These are phyloP conservation scores for Crotalaria pallida DNA, from an alignment of 306 rosid genomes.

Conservation along the genomic window DNA sequence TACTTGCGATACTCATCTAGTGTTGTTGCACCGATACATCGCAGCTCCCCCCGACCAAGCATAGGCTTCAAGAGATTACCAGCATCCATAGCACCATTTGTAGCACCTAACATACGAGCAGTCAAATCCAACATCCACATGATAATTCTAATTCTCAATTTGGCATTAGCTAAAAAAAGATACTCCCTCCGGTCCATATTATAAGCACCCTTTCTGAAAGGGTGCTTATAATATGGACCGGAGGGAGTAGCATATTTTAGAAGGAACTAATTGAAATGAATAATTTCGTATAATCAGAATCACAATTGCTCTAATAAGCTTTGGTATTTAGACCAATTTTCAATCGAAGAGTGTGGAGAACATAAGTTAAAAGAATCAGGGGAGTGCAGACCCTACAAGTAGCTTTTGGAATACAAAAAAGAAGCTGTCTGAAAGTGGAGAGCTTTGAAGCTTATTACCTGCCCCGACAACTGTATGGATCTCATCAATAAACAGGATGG, in stretches of 20 bases:
- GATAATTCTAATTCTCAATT: not conserved
- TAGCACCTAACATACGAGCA: slow-evolving; percentile 50
- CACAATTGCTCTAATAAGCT: not conserved
- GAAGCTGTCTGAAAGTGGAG: not conserved
- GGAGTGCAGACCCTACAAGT: not conserved
- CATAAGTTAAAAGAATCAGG: not conserved
- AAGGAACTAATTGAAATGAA: not conserved
- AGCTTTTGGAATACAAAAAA: not conserved
- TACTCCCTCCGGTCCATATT: too few species aligned
- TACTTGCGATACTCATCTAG: slow-evolving; percentile 72
- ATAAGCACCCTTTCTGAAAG: too few species aligned
- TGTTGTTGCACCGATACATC: slow-evolving; percentile 79
- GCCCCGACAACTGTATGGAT: too few species aligned
- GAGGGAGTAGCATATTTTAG: not conserved
- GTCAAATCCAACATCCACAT: not conserved
- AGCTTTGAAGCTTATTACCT: slow-evolving; percentile 40
- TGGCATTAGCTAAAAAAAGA: not conserved
- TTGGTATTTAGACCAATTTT: not conserved
- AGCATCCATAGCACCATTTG: slow-evolving; percentile 83
- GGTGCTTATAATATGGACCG: too few species aligned
- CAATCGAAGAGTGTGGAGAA: not conserved
- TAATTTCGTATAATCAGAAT: slow-evolving; percentile 6
- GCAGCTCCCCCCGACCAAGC: slow-evolving; percentile 76
- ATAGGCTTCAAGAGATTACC: slow-evolving; percentile 80
- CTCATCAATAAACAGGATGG: slow-evolving; percentile 69